Base-by-base conservation (phyloP, 768 basidiomycete species). In the Termitomyces sp. region DNA sequence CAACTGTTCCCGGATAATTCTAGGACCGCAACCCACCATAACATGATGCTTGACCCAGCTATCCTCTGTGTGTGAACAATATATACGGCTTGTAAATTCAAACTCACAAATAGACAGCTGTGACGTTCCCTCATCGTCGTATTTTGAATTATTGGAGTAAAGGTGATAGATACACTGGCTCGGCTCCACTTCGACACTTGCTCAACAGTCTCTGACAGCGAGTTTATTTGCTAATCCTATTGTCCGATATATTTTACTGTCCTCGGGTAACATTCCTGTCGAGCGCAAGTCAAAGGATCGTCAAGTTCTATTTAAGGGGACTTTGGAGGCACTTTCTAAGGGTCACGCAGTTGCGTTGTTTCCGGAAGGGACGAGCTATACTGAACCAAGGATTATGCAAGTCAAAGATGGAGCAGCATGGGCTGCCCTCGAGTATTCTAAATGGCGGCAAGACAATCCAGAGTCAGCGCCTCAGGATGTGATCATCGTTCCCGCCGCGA, bases 201-300 rank as follows among this genome's bases (percentile, higher is more conserved):
- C 57, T 53, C 42, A 57, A 57, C 59, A 60, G 50, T 59, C 24
- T 37, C 51, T 42, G 5, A 50, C 37, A 87, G 89, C 88, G 24
- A 80, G 84, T 47, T 76, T 99, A 46, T 98, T 96, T 69, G 81
- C 74, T 18, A 88, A 97, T 68, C 92, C 92, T 3, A 70, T 84
- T 10, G 74, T 88, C 56, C 79, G 81, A 27, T 86, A 84, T 61
- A 80, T 98, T 58, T 78, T 98, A 9, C 82, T 82, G 53, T 89
- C 90, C 59, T 90, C 96, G 2, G 95, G 97, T n/a, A 97, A 97
- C 71, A 95, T 99, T 62, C 94, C 96, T 24, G 96, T 98, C 36
- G 95, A 97, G 71, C 84, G 97, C 59, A 94, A 92, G 74, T 91
- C 83, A 59, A 93, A 92, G 74, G 94, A 99, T 73, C 87, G 93